Percentiles rank a stretch among this genome's conserved stretches.
These are phyloP conservation scores for Daldinia vernicosa DNA, from an alignment of 495 filamentous ascomycete genomes.

Conservation along the genomic window DNA sequence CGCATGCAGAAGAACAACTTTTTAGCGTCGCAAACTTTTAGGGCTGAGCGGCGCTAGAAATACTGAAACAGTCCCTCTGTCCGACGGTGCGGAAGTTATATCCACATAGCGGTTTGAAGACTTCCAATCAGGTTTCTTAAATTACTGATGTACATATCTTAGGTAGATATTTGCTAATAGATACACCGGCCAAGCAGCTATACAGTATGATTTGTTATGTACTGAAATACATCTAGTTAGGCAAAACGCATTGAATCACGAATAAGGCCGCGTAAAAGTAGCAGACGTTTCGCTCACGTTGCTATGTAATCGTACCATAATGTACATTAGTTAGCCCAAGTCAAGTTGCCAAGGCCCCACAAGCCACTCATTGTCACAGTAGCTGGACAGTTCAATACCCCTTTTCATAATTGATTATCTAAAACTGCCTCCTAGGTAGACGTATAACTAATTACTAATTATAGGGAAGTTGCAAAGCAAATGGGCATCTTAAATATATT, in stretches of 20 bases:
- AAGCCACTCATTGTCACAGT: too few relatives aligned
- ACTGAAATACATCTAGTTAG: not conserved
- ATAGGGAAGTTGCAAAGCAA: not conserved
- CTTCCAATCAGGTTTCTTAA: slow-evolving; percentile 6
- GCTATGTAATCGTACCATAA: not conserved
- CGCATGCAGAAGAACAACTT: not conserved
- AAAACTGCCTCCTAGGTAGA: too few relatives aligned
- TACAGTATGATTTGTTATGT: not conserved
- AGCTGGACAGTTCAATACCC: too few relatives aligned
- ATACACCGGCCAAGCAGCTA: not conserved
- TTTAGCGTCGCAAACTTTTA: slow-evolving; percentile 30
- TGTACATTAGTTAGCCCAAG: not conserved
- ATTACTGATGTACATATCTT: not conserved
- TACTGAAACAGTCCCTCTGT: slow-evolving; percentile 4
- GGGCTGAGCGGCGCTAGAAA: slow-evolving; percentile 30
- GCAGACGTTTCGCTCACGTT: not conserved
- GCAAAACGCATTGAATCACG: too few relatives aligned
- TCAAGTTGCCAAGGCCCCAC: too few relatives aligned
- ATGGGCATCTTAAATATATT: not conserved
- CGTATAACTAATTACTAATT: not conserved
- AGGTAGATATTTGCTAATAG: not conserved
- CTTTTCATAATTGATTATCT: too few relatives aligned
- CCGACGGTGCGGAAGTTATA: not conserved
- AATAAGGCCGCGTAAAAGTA: too few relatives aligned
- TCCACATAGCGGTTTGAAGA: not conserved